Percentiles rank a stretch among this genome's conserved stretches.
Conservation (phyloP, 1,284 basidiomycete species). For the Pascua sp. region DNA sequence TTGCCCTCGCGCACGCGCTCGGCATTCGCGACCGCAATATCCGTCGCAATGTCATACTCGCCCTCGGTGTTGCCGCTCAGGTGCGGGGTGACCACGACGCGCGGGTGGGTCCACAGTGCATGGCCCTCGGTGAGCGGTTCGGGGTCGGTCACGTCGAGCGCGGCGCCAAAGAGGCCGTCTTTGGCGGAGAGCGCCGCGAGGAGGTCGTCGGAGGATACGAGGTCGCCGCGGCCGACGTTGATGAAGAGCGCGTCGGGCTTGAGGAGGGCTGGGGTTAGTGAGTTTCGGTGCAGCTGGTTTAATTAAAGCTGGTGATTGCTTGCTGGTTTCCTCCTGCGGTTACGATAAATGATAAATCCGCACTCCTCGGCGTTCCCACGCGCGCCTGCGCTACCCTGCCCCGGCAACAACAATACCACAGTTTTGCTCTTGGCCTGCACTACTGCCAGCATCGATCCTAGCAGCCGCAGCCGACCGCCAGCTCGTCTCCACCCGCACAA, state of each 20-base stretch:
- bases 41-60: constrained; percentile 36
- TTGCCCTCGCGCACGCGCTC: constrained; percentile 30
- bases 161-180: constrained; percentile 33
- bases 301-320: no score
- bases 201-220: constrained; percentile 37
- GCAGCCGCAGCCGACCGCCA: no score
- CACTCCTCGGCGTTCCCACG: no score
- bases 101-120: constrained; percentile 37
- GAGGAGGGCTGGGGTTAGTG: constrained; percentile 23
- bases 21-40: constrained; percentile 42
- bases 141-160: constrained; percentile 45
- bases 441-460: no score
- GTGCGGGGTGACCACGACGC: constrained; percentile 39
- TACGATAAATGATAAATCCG: no score
- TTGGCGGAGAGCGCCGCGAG: constrained; percentile 26
- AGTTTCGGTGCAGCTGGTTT: no score
- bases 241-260: constrained; percentile 38
- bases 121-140: constrained; percentile 38
- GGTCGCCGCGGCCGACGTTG: constrained; percentile 44
- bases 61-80: constrained; percentile 35
- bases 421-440: no score
- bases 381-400: no score
- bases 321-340: no score
- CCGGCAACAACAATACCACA: no score
- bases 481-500: neutral